Evolutionary conservation across 371 early-diverging fungal species (phyloP).

Genomic region (Zychaea mexicana): DNA sequence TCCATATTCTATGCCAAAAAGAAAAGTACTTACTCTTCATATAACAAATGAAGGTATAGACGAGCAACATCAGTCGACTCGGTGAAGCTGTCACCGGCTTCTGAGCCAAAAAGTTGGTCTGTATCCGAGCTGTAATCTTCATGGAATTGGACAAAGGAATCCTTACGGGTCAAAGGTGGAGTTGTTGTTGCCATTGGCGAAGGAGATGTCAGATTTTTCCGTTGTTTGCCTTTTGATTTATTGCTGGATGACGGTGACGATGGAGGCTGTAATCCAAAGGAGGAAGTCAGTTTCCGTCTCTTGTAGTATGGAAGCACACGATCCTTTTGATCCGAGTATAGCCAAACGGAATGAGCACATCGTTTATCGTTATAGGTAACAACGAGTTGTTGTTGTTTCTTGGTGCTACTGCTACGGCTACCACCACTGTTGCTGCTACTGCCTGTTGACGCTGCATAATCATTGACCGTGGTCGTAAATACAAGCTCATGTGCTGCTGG

Average conservation of each 20-base stretch:
- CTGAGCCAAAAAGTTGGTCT: constrained; percentile 13
- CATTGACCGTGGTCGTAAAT: no score
- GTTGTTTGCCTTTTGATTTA: constrained; percentile 7
- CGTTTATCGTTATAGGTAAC: constrained; percentile 10
- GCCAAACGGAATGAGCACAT: constrained; percentile 12
- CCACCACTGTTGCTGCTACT: constrained; percentile 6
- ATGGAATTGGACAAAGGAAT: constrained; percentile 11
- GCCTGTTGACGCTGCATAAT: no score
- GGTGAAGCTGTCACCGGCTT: constrained; percentile 14
- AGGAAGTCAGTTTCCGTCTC: constrained; percentile 4
- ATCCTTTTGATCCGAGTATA: constrained; percentile 8
- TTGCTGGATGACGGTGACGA: neutral
- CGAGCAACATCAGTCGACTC: constrained; percentile 7
- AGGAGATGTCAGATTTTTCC: neutral
- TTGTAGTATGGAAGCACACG: neutral
- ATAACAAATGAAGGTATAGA: neutral
- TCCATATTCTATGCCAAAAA: neutral
- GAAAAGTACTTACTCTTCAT: constrained; percentile 7
- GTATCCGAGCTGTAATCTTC: constrained; percentile 18
- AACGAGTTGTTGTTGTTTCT: constrained; percentile 10
- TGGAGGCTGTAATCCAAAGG: no score
- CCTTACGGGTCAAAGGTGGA: constrained; percentile 11
- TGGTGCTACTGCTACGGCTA: neutral
- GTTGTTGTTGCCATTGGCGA: constrained; percentile 7
- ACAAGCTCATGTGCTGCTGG: constrained; percentile 15